Evolutionary conservation across 192 early-diverging fungal genomes (phyloP), one percentile per base, ranked within the genome.

Genomic region (Coemansia sp.): DNA sequence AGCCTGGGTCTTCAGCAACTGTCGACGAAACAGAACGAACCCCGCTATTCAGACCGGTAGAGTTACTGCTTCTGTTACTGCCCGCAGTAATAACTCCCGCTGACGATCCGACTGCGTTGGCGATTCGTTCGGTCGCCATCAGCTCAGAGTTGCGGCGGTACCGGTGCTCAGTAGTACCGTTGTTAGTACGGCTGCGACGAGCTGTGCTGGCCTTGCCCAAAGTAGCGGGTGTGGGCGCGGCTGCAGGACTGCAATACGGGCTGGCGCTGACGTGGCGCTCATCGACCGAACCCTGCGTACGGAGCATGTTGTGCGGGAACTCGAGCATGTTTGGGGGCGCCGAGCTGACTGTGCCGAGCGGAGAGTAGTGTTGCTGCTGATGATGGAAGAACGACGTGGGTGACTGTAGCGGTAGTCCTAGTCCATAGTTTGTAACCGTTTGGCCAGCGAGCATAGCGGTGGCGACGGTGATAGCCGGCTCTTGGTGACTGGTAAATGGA

Each of bases 101-200:
- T 16, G 29, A 59, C 27, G 27, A 29, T 43, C 34, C 27, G 67
- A 62, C 31, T 16, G 68, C 33, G 18, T 41, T 49, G 12, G 18
- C 44, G 33, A 51, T 51, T 8, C 43, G 51, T 40, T 73, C 82
- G 7, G 82, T 61, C 8, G 77, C 54, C 40, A 76, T 71, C 22
- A 79, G 65, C 18, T 79, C 82, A 0, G 82, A 84, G 74, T 76
- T 79, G 77, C 82, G 82, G 2, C 82, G 82, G 74, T 84, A 84
- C 55, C 77, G 77, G 71, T 84, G 82, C 71, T 84, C 82, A 20
- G 82, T 84, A 12, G 82, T 84, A 36, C 82, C 66, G 36, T 67
- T 67, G 67, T 70, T 67, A 52, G 60, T 71, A 8, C 80, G 80
- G n/a, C 70, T 67, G 13, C 62, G 51, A 27, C 51, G 51, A 38